Evolutionary conservation across 2,329 filamentous ascomycete genomes (phyloP).

Genomic region (Lachnellula occidentalis): DNA sequence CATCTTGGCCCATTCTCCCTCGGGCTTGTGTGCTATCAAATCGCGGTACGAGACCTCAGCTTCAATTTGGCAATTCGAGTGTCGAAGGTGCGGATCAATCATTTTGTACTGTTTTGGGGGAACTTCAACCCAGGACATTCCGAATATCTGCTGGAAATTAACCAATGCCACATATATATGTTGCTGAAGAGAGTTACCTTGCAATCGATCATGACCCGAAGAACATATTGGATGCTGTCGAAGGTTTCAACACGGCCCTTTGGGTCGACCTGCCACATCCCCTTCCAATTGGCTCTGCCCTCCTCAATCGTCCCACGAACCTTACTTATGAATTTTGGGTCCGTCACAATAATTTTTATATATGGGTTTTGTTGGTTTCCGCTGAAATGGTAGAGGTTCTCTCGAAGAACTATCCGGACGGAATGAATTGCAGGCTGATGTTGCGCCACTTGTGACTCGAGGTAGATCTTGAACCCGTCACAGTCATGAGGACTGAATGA

Average conservation of each 20-base stretch:
- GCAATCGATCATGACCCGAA: slow-evolving; percentile 97
- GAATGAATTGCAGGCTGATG: slow-evolving; percentile 71
- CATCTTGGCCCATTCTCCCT: slow-evolving; percentile 97
- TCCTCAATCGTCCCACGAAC: slow-evolving; percentile 71
- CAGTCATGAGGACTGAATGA: slow-evolving; percentile 76
- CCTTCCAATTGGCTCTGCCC: slow-evolving; percentile 80
- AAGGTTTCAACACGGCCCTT: slow-evolving; percentile 77
- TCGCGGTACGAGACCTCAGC: slow-evolving; percentile 77
- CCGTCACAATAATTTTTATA: slow-evolving; percentile 86
- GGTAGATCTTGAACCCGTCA: slow-evolving; percentile 68
- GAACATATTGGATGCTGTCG: slow-evolving; percentile 90
- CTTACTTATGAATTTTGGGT: slow-evolving; percentile 76
- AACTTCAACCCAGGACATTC: slow-evolving; percentile 97
- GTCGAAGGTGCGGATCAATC: slow-evolving; percentile 58
- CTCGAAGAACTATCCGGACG: slow-evolving; percentile 74
- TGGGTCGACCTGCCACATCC: slow-evolving; percentile 70
- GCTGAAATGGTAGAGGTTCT: slow-evolving; percentile 91
- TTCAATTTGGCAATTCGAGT: slow-evolving; percentile 96
- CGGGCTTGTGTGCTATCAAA: slow-evolving; percentile 78
- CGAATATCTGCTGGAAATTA: slow-evolving; percentile 55
- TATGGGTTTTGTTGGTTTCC: slow-evolving; percentile 90
- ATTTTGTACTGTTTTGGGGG: slow-evolving; percentile 68
- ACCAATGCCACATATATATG: slow-evolving; percentile 3
- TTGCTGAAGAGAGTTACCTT: slow-evolving; percentile 47
- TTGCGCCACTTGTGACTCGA: slow-evolving; percentile 74